Percentiles rank a stretch among this genome's conserved stretches.
phyloP scores from a whole-genome alignment of 495 filamentous ascomycete genomes.

The Paragyromitra xinjiangensis region DNA sequence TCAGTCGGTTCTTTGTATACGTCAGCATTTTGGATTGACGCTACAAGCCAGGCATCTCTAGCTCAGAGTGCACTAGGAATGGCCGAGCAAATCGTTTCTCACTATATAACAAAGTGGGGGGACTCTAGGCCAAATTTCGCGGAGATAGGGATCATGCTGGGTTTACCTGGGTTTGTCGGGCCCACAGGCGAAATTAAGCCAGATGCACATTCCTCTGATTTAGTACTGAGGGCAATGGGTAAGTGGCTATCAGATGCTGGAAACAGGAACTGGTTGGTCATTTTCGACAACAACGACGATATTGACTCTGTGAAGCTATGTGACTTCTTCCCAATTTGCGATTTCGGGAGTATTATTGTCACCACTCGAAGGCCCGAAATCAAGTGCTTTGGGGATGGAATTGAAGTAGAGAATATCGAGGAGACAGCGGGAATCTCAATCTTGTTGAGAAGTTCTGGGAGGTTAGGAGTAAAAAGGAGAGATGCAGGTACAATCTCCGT shows the following conservation, averaged over 20 bases:
- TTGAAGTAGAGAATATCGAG: slow-evolving; percentile 28
- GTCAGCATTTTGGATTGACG: slow-evolving; percentile 50
- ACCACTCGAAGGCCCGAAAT: slow-evolving; percentile 28
- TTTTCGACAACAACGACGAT: slow-evolving; percentile 49
- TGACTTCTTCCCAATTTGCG: slow-evolving; percentile 14
- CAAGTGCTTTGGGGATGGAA: slow-evolving; percentile 3
- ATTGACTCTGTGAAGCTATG: slow-evolving; percentile 24
- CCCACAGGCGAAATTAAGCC: slow-evolving; percentile 14
- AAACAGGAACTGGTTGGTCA: slow-evolving; percentile 41
- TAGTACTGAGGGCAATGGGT: slow-evolving; percentile 13
- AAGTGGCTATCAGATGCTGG: slow-evolving; percentile 30
- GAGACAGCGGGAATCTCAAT: slow-evolving; percentile 21
- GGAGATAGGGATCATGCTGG: slow-evolving; percentile 24
- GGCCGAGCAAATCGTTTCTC: slow-evolving; percentile 20
- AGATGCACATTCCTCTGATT: no score
- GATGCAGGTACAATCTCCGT: no score
- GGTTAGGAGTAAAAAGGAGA: neutral
- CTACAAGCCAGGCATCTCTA: slow-evolving; percentile 26
- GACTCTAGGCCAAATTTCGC: slow-evolving; percentile 30
- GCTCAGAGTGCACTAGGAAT: slow-evolving; percentile 26
- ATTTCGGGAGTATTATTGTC: slow-evolving; percentile 34
- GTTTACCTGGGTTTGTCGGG: slow-evolving; percentile 22
- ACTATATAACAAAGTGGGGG: slow-evolving; percentile 29
- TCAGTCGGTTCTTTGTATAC: slow-evolving; percentile 11
- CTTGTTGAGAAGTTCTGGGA: slow-evolving; percentile 24